These are phyloP conservation scores for Zygotorulaspora mrakii DNA, from an alignment of 1,139 yeast genomes.

Conservation along the genomic window DNA sequence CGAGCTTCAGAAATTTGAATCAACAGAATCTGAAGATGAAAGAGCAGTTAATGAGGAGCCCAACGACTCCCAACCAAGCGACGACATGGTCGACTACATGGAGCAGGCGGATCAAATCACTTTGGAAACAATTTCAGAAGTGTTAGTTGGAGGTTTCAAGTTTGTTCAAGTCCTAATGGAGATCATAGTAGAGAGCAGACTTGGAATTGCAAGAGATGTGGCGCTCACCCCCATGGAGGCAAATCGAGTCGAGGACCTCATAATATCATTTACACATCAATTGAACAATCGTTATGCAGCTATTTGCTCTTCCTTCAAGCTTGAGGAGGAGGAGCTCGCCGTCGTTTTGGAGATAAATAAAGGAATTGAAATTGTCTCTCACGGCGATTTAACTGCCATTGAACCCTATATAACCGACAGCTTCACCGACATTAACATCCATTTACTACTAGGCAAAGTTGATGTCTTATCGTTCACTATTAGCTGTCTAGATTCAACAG, in stretches of 20 bases:
- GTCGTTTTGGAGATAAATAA: constrained; percentile 16
- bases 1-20: constrained; percentile 22
- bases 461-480: constrained; percentile 16
- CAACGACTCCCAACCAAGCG: not conserved
- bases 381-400: constrained; percentile 13
- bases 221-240: constrained; percentile 22
- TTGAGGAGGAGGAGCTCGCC: constrained; percentile 14
- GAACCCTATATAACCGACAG: constrained; percentile 10
- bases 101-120: constrained; percentile 32
- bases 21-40: constrained; percentile 1
- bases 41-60: constrained; percentile 14
- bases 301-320: constrained; percentile 2
- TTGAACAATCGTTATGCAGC: constrained; percentile 18
- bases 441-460: constrained; percentile 11
- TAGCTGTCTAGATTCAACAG: constrained; percentile 7
- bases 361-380: constrained; percentile 13
- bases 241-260: constrained; percentile 23
- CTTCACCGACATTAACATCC: constrained; percentile 1
- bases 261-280: constrained; percentile 20
- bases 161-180: constrained; percentile 24
- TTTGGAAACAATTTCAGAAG: constrained; percentile 24
- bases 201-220: constrained; percentile 5
- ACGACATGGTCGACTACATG: constrained; percentile 18
- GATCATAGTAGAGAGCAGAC: constrained; percentile 17
- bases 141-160: constrained; percentile 23